Evolutionary conservation across 1,139 yeast species (phyloP).

Genomic region (Geotrichum klebahnii): DNA sequence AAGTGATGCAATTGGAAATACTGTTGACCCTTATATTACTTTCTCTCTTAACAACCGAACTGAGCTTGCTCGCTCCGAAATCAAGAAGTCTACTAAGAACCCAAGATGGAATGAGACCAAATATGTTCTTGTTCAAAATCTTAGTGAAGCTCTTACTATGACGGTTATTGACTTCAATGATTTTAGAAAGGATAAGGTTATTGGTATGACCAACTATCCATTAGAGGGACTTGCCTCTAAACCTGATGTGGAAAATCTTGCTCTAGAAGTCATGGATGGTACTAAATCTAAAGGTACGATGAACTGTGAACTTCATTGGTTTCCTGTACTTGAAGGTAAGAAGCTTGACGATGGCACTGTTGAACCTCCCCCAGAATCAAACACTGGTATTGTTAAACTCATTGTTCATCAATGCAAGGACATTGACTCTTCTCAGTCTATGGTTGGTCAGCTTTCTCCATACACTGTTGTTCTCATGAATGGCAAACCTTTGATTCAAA

Average conservation of each 20-base stretch:
- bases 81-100: conserved; percentile 56
- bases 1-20: conserved; percentile 63
- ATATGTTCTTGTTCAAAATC: conserved; percentile 63
- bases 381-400: conserved; percentile 81
- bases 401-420: conserved; percentile 68
- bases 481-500: conserved; percentile 53
- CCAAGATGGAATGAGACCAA: conserved; percentile 86
- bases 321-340: conserved; percentile 75
- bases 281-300: conserved; percentile 74
- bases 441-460: conserved; percentile 65
- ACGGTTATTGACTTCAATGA: conserved; percentile 71
- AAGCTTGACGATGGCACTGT: conserved; percentile 78
- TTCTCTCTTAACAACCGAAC: conserved; percentile 46
- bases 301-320: conserved; percentile 63
- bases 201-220: conserved; percentile 76
- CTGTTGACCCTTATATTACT: conserved; percentile 86
- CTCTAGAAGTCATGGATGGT: conserved; percentile 64
- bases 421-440: conserved; percentile 59
- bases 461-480: conserved; percentile 68
- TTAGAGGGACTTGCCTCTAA: conserved; percentile 59
- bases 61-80: conserved; percentile 61
- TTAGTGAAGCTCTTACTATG: conserved; percentile 75
- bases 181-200: conserved; percentile 68
- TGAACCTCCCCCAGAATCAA: conserved; percentile 85
- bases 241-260: conserved; percentile 50